phyloP scores from a whole-genome alignment of 148 eudicot genomes.

The Cornus florida region DNA sequence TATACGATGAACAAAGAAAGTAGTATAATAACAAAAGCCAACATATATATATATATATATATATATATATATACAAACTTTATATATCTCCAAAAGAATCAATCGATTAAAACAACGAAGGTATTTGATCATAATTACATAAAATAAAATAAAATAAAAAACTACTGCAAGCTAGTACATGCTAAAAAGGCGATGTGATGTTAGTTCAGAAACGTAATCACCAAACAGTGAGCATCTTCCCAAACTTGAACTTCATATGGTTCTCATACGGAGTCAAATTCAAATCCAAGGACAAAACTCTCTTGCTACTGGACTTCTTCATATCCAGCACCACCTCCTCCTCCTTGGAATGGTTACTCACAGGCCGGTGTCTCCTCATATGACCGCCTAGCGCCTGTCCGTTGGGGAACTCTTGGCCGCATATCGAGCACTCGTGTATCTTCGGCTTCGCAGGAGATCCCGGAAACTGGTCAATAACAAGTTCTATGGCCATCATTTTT shows the following conservation, averaged over 20 bases:
- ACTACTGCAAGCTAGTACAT: not conserved
- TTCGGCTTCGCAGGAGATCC: conserved; percentile 23
- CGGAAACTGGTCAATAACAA: not conserved
- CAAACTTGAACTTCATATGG: conserved; percentile 10
- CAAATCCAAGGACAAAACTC: conserved; percentile 25
- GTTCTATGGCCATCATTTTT: conserved; percentile 7
- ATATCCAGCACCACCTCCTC: not conserved
- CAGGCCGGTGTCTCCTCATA: conserved; percentile 50
- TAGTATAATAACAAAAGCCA: no score
- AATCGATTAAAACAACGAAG: not conserved
- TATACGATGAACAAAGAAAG: no score
- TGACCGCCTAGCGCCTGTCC: conserved; percentile 71
- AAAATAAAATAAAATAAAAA: not conserved
- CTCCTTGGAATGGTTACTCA: no score
- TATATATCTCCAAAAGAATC: no score
- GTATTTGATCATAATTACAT: not conserved
- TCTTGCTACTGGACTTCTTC: conserved; percentile 4
- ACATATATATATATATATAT: no score
- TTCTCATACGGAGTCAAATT: conserved; percentile 26
- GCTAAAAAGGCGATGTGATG: not conserved
- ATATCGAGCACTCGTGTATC: conserved; percentile 46
- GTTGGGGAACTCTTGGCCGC: conserved; percentile 42
- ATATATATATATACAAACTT: no score
- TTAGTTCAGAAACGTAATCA: no score
- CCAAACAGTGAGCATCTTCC: not conserved